Conservation (phyloP, 768 basidiomycete species). For the Hydnomerulius pinastri region DNA sequence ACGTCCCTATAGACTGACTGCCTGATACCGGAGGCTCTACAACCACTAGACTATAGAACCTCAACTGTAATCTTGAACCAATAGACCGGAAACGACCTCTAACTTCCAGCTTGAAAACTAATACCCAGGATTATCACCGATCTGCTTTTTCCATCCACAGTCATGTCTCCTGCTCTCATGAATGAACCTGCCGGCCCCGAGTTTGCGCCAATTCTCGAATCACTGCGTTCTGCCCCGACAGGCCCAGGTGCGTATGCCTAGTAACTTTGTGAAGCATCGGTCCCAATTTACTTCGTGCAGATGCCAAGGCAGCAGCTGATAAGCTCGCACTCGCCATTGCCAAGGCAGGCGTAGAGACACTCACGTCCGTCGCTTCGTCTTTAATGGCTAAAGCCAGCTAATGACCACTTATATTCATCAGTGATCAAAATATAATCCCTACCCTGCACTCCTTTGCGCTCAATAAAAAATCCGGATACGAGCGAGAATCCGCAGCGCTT, state of each 20-base stretch:
- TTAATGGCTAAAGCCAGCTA: conserved; percentile 14
- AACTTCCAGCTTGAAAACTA: conserved; percentile 13
- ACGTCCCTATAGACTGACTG: conserved; percentile 2
- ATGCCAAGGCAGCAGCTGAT: conserved; percentile 85
- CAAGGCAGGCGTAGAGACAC: conserved; percentile 60
- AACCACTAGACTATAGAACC: conserved; percentile 18
- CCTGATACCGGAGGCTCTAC: not conserved
- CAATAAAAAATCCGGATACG: conserved; percentile 86
- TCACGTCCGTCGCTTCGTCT: conserved; percentile 48
- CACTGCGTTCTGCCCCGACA: conserved; percentile 59
- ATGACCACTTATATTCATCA: conserved; percentile 29
- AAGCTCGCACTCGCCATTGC: conserved; percentile 71
- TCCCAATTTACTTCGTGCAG: conserved; percentile 37
- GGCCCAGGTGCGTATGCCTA: conserved; percentile 49
- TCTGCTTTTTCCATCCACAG: conserved; percentile 6
- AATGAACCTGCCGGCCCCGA: conserved; percentile 42
- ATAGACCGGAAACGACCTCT: conserved; percentile 22
- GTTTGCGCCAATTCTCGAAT: conserved; percentile 46
- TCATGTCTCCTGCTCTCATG: conserved; percentile 59
- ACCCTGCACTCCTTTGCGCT: conserved; percentile 69
- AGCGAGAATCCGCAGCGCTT: conserved; percentile 84
- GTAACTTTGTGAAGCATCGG: conserved; percentile 1
- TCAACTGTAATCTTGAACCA: conserved; percentile 6
- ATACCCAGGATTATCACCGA: conserved; percentile 22
- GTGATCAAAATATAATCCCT: conserved; percentile 62